Evolutionary conservation across 257 asterid species (phyloP), one percentile per base, ranked within the genome.

Genomic region (Leonotis leonurus): DNA sequence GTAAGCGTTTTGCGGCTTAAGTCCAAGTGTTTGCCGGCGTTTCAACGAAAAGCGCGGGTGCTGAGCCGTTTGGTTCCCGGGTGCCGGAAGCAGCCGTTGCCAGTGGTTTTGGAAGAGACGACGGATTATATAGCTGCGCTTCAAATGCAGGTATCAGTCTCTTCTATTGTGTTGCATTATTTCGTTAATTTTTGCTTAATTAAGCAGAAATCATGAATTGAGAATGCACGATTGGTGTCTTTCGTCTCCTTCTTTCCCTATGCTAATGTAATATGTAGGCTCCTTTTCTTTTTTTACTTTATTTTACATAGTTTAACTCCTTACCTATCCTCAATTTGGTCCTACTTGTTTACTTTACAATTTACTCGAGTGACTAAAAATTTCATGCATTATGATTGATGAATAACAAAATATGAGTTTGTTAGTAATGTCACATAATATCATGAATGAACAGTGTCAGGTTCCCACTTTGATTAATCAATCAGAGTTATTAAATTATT

Each of bases 61-160:
- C 73, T 92, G 48, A 71, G 96, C 4, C 72, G 94, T 70, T 72
- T 89, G 70, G 89, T 89, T 43, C 97, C 99, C 56, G 97, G 99
- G 49, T 92, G 97, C 81, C 73, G 94, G 80, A 86, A 83, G 69
- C 89, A 86, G 68, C 81, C 99, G 6, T 63, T 92, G 70, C 96
- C 92, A 40, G 96, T 89, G 50, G 84, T 89, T 48, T 65, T 92
- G 55, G 99, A 92, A 64, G 99, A 92, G 70, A 90, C 94, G 0
- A 70, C 80, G 1, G 99, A 92, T 80, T 92, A 89, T 32, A 92
- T 92, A 4, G 86, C 99, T 6, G 99, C 99, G 21, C 95, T 92
- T 8, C 80, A 92, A 83, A 89, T 92, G 99, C 99, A 89, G 83
- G 86, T 75, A 70, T n/a, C n/a, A n/a, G n/a, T n/a, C n/a, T n/a